A percentile compares a stretch with the other conserved stretches of the same genome.
phyloP scores from a whole-genome alignment of 208 protist genomes.

The Leishmania mexicana region DNA sequence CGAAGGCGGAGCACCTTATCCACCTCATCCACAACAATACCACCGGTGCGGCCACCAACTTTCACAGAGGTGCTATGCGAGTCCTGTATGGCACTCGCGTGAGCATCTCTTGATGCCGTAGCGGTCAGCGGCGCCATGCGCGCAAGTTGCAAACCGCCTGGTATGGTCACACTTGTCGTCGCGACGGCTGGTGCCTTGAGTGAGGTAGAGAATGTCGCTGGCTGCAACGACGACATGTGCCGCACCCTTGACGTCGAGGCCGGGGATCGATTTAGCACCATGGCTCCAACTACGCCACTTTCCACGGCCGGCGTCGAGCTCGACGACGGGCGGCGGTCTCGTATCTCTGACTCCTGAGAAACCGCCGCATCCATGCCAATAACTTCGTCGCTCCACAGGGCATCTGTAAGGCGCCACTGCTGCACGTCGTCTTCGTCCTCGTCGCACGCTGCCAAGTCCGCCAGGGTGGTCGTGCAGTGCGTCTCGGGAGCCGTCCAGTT shows the following conservation, averaged over 20 bases:
- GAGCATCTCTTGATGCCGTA: neutral
- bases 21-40: constrained; percentile 37
- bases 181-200: neutral
- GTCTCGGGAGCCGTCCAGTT: constrained; percentile 38
- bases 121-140: neutral
- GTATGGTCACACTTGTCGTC: neutral
- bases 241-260: neutral
- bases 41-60: neutral
- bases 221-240: neutral
- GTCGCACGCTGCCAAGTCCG: constrained; percentile 17
- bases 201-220: neutral
- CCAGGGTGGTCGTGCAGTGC: constrained; percentile 31
- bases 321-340: neutral
- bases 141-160: neutral
- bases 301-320: neutral
- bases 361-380: neutral
- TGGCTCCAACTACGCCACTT: neutral
- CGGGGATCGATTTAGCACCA: neutral
- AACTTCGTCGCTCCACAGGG: neutral
- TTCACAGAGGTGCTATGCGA: neutral
- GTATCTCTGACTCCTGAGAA: neutral
- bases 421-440: constrained; percentile 20
- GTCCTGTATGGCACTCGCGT: neutral
- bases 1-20: constrained; percentile 32
- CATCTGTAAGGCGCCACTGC: neutral